phyloP scores from a whole-genome alignment of 257 asterid genomes.

The Przewalskia tangutica region DNA sequence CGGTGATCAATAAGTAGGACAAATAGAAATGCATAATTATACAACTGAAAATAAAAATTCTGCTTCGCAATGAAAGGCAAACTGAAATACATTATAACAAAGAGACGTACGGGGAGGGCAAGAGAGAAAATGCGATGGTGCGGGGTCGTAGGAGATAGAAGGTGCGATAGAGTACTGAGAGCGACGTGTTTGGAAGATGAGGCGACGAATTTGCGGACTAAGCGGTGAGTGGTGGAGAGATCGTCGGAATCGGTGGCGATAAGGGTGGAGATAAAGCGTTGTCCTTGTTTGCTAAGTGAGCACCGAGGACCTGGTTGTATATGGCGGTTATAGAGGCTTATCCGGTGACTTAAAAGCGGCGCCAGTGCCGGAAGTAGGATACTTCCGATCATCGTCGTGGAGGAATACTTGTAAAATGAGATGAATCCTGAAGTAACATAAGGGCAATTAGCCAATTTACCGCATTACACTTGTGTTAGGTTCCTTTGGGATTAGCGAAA shows the following conservation, averaged over 20 bases:
- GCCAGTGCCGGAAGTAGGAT: not conserved
- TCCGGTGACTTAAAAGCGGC: not conserved
- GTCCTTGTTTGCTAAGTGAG: constrained; percentile 33
- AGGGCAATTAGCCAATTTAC: no score
- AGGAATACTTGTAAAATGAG: not conserved
- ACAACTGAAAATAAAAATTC: not conserved
- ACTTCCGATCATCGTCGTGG: not conserved
- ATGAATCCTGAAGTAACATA: not conserved
- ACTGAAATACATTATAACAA: not conserved
- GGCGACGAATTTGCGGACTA: constrained; percentile 61
- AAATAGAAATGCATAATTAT: no score
- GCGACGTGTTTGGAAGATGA: constrained; percentile 68
- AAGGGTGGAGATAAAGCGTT: constrained; percentile 50
- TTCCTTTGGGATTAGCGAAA: no score
- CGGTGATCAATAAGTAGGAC: not conserved
- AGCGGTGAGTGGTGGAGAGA: constrained; percentile 17
- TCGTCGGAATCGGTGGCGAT: constrained; percentile 21
- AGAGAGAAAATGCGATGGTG: constrained; percentile 44
- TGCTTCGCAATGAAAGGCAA: not conserved
- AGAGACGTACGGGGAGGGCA: constrained; percentile 58
- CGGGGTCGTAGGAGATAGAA: constrained; percentile 52
- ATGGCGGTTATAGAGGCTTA: not conserved
- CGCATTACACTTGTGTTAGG: no score
- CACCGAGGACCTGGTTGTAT: not conserved
- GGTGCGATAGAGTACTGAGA: constrained; percentile 65